A percentile compares a stretch with the other conserved stretches of the same genome.
These are phyloP conservation scores for Cucumis melo DNA, from an alignment of 306 rosid species.

Conservation along the genomic window DNA sequence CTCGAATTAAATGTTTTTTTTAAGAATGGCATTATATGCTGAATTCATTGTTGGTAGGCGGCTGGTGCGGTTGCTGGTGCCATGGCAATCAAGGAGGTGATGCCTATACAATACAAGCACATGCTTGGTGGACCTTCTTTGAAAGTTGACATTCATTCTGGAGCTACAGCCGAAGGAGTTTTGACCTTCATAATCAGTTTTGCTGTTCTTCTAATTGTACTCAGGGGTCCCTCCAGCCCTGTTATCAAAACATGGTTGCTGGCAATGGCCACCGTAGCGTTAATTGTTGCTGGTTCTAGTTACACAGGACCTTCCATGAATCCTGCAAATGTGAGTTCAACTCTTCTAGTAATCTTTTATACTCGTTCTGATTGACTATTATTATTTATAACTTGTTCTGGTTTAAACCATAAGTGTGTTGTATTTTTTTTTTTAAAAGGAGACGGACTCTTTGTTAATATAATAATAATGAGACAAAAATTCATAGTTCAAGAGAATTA, in stretches of 20 bases:
- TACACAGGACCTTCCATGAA: conserved; percentile 90
- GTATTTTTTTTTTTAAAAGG: too few relatives aligned
- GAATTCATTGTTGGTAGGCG: conserved; percentile 28
- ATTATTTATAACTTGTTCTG: not conserved
- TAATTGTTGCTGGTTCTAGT: conserved; percentile 47
- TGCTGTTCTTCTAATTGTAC: conserved; percentile 48
- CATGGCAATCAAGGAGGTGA: conserved; percentile 52
- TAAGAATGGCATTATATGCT: not conserved
- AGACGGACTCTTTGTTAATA: too few relatives aligned
- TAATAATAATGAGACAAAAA: too few relatives aligned
- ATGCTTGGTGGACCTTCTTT: conserved; percentile 75
- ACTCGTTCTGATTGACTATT: not conserved
- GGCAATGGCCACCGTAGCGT: conserved; percentile 34
- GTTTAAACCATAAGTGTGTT: too few relatives aligned
- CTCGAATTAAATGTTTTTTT: not conserved
- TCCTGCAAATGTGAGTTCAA: conserved; percentile 70
- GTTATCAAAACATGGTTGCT: conserved; percentile 48
- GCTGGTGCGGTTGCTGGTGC: conserved; percentile 83
- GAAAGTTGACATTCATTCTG: conserved; percentile 75
- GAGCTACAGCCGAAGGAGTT: conserved; percentile 67
- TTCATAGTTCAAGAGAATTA: too few relatives aligned
- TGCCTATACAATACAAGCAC: conserved; percentile 51
- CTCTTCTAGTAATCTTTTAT: not conserved
- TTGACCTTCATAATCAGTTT: conserved; percentile 66
- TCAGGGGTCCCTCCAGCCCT: conserved; percentile 58